A percentile compares a stretch with the other conserved stretches of the same genome.
phyloP scores from a whole-genome alignment of 805 yeast genomes.

The Kuraishia borneana region DNA sequence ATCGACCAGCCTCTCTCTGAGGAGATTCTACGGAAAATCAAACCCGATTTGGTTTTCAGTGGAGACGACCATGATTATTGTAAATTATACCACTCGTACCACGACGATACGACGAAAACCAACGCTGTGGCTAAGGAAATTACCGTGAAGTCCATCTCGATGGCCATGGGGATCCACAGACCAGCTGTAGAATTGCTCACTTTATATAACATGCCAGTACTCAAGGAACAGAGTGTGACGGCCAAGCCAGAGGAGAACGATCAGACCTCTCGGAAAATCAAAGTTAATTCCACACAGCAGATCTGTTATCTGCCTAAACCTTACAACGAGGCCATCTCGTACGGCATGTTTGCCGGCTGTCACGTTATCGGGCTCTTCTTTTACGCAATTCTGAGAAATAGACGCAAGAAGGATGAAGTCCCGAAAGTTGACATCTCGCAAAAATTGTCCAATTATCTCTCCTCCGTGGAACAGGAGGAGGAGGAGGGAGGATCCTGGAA shows the following conservation, averaged over 20 bases:
- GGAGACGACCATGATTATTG: constrained; percentile 98
- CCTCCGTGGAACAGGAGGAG: constrained; percentile 2
- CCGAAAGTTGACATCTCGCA: not conserved
- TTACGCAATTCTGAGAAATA: not conserved
- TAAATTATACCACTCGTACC: constrained; percentile 46
- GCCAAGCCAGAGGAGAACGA: constrained; percentile 23
- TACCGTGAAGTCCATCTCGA: constrained; percentile 78
- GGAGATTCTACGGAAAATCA: constrained; percentile 40
- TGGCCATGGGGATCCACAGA: constrained; percentile 68
- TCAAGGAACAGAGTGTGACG: constrained; percentile 4
- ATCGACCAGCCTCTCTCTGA: constrained; percentile 48
- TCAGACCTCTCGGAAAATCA: constrained; percentile 27
- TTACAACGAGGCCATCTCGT: constrained; percentile 26
- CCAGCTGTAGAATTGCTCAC: constrained; percentile 24
- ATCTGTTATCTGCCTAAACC: constrained; percentile 37
- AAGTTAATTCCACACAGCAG: constrained; percentile 21
- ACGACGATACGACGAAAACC: constrained; percentile 1
- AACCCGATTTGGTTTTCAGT: constrained; percentile 66
- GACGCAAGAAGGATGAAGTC: not conserved
- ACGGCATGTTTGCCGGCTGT: constrained; percentile 23
- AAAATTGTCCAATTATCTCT: constrained; percentile 1
- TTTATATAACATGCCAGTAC: constrained; percentile 6
- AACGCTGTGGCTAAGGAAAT: constrained; percentile 34
- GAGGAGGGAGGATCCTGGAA: not conserved
- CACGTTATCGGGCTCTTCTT: constrained; percentile 7